These are phyloP conservation scores for Neurospora africana DNA, from an alignment of 495 filamentous ascomycete genomes.

Conservation along the genomic window DNA sequence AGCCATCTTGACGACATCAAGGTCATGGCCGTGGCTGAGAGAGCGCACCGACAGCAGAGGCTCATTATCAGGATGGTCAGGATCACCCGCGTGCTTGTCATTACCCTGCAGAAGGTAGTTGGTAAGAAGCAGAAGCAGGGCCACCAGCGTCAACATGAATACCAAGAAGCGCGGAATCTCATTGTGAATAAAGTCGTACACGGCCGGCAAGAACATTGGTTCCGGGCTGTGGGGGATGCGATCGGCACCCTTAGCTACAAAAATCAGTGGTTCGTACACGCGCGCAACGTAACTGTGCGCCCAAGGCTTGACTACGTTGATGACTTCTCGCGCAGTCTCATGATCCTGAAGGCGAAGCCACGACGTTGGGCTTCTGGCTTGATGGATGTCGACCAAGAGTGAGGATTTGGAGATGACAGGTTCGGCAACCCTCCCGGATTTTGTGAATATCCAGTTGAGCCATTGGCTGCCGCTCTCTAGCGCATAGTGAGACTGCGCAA, in stretches of 20 bases:
- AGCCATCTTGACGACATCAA: conserved; percentile 53
- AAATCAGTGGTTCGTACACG: conserved; percentile 56
- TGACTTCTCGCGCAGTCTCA: conserved; percentile 59
- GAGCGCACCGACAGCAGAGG: conserved; percentile 46
- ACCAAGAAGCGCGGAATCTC: conserved; percentile 47
- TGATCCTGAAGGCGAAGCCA: conserved; percentile 67
- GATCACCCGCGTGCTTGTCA: conserved; percentile 19
- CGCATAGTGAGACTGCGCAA: conserved; percentile 57
- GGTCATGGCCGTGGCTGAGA: conserved; percentile 46
- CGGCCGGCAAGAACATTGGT: conserved; percentile 36
- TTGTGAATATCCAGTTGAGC: conserved; percentile 27
- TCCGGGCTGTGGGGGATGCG: conserved; percentile 35
- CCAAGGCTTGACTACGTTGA: conserved; percentile 54
- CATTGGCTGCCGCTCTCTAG: conserved; percentile 37
- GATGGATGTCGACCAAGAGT: conserved; percentile 44
- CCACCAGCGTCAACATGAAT: conserved; percentile 41
- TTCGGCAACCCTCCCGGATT: conserved; percentile 14
- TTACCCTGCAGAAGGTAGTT: conserved; percentile 53
- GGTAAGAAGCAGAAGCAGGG: conserved; percentile 51
- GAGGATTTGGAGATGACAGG: conserved; percentile 27
- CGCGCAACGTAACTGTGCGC: conserved; percentile 55
- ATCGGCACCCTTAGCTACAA: conserved; percentile 54
- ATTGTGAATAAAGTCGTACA: conserved; percentile 46
- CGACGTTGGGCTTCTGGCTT: conserved; percentile 55
- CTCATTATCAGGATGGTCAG: conserved; percentile 32